phyloP scores from a whole-genome alignment of 2,329 filamentous ascomycete genomes.

The Cryphonectria carpinicola region DNA sequence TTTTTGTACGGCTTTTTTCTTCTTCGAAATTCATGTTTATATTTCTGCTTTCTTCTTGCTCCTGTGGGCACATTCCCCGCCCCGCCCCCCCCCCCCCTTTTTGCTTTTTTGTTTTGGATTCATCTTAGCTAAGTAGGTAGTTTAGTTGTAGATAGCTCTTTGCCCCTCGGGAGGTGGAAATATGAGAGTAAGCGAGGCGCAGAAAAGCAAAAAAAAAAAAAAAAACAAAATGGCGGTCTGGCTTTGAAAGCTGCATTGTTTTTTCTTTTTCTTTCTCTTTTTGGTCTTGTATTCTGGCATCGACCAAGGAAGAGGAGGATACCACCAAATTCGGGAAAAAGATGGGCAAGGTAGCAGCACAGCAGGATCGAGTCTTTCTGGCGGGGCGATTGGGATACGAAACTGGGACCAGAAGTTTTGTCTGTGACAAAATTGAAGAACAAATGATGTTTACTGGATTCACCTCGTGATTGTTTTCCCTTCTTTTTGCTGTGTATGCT shows the following conservation, averaged over 20 bases:
- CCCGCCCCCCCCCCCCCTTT: too few relatives aligned
- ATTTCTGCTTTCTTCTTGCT: neutral
- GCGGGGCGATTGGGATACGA: neutral
- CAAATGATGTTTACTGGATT: neutral
- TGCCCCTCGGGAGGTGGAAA: neutral
- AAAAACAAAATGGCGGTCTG: neutral
- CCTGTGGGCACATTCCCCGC: neutral
- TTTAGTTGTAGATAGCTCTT: conserved; percentile 19
- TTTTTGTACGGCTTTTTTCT: conserved; percentile 3
- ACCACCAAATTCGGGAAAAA: conserved; percentile 16
- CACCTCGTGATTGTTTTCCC: neutral
- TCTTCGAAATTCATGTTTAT: conserved; percentile 12
- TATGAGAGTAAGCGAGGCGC: conserved; percentile 22
- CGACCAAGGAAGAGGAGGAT: conserved; percentile 24
- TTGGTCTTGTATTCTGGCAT: neutral
- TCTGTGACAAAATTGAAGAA: conserved; percentile 14
- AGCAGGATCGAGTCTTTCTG: neutral
- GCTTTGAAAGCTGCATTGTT: neutral
- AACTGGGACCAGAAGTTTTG: neutral
- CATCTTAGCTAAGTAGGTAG: conserved; percentile 13
- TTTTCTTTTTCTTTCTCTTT: neutral
- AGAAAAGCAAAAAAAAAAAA: conserved; percentile 2
- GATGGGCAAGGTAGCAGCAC: neutral
- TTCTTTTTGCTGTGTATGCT: neutral
- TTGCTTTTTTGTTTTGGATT: neutral